phyloP scores from a whole-genome alignment of 192 early-diverging fungal genomes.

The Blastocladiella britannica region DNA sequence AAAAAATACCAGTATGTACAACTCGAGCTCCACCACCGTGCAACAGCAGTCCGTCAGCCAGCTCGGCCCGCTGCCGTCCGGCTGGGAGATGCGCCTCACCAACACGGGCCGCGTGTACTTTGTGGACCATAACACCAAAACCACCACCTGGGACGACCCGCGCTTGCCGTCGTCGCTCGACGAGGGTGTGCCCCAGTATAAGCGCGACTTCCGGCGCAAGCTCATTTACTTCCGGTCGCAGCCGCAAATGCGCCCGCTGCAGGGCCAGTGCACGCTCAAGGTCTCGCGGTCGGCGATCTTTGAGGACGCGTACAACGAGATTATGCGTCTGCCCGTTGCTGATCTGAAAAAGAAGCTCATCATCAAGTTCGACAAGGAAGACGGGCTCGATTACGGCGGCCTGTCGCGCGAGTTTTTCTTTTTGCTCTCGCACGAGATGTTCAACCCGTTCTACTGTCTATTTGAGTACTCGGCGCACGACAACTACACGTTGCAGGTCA shows the following conservation, averaged over 20 bases:
- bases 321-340: constrained; percentile 73
- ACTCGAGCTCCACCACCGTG: constrained; percentile 27
- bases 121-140: constrained; percentile 95
- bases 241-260: constrained; percentile 63
- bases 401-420: constrained; percentile 96
- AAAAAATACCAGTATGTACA: constrained; percentile 10
- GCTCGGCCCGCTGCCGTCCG: constrained; percentile 78
- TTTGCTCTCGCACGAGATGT: constrained; percentile 94
- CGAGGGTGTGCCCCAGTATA: constrained; percentile 91
- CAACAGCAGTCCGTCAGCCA: constrained; percentile 51
- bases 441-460: constrained; percentile 87
- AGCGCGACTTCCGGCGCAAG: constrained; percentile 94
- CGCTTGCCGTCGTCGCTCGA: too few species aligned
- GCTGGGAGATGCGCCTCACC: constrained; percentile 97
- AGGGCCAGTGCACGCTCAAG: constrained; percentile 84
- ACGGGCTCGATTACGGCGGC: constrained; percentile 96
- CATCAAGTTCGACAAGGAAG: constrained; percentile 98
- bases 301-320: constrained; percentile 85
- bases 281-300: constrained; percentile 73
- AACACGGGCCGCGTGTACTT: constrained; percentile 58
- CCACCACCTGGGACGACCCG: constrained; percentile 96
- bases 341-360: constrained; percentile 92
- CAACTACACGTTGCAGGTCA: constrained; percentile 96
- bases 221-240: constrained; percentile 92
- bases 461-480: constrained; percentile 97